Conservation (phyloP, 139 green algal species). For the Eudorina sp. region DNA sequence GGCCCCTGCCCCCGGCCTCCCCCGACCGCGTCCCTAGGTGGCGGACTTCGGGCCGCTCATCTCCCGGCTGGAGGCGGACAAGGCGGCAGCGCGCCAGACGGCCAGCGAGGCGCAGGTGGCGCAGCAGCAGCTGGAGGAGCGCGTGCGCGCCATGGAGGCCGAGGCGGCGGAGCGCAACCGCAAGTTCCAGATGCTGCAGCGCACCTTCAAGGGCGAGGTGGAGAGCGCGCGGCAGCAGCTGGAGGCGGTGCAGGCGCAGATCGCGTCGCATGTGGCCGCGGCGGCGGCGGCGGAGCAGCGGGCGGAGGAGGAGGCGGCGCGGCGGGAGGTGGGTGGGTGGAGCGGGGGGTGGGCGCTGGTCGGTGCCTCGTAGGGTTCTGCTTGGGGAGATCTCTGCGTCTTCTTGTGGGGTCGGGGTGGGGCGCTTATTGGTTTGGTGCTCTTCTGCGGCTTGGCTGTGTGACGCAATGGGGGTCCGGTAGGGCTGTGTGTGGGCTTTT, state of each 20-base stretch:
- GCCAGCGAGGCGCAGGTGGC: neutral
- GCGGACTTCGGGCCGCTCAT: constrained; percentile 21
- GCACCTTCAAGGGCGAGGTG: constrained; percentile 29
- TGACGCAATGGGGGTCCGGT: too few species aligned
- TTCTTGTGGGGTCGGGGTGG: too few species aligned
- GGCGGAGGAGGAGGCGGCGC: constrained; percentile 32
- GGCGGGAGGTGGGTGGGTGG: constrained; percentile 25
- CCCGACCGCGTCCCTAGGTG: constrained; percentile 21
- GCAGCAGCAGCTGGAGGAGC: constrained; percentile 22
- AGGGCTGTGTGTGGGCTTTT: too few species aligned
- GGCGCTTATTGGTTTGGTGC: too few species aligned
- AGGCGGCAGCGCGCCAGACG: neutral
- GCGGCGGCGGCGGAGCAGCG: constrained; percentile 37
- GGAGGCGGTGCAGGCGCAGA: constrained; percentile 24
- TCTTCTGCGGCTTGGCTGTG: too few species aligned
- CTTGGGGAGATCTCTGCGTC: too few species aligned
- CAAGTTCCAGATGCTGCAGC: constrained; percentile 53
- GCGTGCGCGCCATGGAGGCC: constrained; percentile 43
- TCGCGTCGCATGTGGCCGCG: constrained; percentile 17
- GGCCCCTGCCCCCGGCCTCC: too few species aligned
- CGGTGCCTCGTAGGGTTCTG: too few species aligned
- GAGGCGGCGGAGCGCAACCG: constrained; percentile 41
- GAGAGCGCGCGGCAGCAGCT: constrained; percentile 24
- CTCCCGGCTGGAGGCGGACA: constrained; percentile 27
- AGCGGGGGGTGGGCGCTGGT: neutral